These are phyloP conservation scores for Venturia carpophila DNA, from an alignment of 2,329 filamentous ascomycete genomes.

Conservation along the genomic window DNA sequence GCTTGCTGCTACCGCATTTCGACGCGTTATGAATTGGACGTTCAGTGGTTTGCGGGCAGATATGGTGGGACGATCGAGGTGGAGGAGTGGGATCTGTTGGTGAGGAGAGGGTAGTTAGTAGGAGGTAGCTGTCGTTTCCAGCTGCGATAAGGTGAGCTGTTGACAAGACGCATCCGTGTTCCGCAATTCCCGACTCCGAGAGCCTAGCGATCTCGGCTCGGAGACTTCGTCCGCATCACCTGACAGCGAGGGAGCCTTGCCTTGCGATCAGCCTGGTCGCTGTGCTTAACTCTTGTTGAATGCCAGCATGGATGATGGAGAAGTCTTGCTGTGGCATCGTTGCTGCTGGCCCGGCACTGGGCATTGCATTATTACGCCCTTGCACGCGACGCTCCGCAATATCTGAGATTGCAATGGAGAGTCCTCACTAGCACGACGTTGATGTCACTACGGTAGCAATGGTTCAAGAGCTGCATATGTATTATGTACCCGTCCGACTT, in stretches of 20 bases:
- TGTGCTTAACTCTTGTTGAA: too few relatives aligned
- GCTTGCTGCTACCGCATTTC: constrained; percentile 3
- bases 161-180: background rate
- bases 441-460: background rate
- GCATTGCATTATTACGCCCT: too few relatives aligned
- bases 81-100: background rate
- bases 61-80: background rate
- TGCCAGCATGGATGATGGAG: too few relatives aligned
- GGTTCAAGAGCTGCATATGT: too few relatives aligned
- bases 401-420: too few relatives aligned
- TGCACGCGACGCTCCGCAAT: too few relatives aligned
- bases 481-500: too few relatives aligned
- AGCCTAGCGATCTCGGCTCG: background rate
- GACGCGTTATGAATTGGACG: background rate
- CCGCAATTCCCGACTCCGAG: background rate
- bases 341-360: too few relatives aligned
- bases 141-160: background rate
- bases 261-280: too few relatives aligned
- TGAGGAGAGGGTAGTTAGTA: background rate
- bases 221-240: background rate
- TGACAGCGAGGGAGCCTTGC: too few relatives aligned
- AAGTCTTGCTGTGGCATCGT: too few relatives aligned
- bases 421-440: too few relatives aligned
- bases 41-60: background rate
- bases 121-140: background rate